Percentiles rank a stretch among this genome's conserved stretches.
phyloP scores from a whole-genome alignment of 805 yeast genomes.

The Maudiozyma turicensis region DNA sequence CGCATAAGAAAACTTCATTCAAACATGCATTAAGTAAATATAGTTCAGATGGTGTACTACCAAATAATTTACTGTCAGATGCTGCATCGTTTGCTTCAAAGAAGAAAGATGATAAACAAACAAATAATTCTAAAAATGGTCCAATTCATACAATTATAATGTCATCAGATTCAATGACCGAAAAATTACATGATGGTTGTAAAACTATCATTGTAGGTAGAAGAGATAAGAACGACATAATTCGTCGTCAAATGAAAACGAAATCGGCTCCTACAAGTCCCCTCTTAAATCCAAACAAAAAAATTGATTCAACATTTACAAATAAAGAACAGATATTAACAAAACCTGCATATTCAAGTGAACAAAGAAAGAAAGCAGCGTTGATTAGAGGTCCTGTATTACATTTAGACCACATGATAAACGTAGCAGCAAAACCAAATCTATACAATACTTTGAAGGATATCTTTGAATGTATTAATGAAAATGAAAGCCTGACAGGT shows the following conservation, averaged over 20 bases:
- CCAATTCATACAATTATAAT: conserved; percentile 19
- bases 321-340: not conserved
- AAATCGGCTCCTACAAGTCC: not conserved
- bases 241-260: not conserved
- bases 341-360: conserved; percentile 33
- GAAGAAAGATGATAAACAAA: conserved; percentile 7
- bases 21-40: not conserved
- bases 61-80: not conserved
- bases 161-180: conserved; percentile 20
- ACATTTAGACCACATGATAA: conserved; percentile 58
- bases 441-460: conserved; percentile 69
- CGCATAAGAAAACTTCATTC: not conserved
- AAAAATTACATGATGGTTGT: conserved; percentile 23
- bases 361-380: conserved; percentile 71
- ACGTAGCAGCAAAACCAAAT: conserved; percentile 32
- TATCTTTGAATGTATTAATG: conserved; percentile 73
- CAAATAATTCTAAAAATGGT: conserved; percentile 1
- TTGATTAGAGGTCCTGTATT: conserved; percentile 72
- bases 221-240: not conserved
- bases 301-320: not conserved
- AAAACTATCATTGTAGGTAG: conserved; percentile 25
- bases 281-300: not conserved
- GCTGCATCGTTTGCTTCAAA: conserved; percentile 5
- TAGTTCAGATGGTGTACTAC: not conserved
- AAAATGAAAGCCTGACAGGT: conserved; percentile 59